Evolutionary conservation across 306 rosid genomes (phyloP).

Genomic region (Alnus rubra): DNA sequence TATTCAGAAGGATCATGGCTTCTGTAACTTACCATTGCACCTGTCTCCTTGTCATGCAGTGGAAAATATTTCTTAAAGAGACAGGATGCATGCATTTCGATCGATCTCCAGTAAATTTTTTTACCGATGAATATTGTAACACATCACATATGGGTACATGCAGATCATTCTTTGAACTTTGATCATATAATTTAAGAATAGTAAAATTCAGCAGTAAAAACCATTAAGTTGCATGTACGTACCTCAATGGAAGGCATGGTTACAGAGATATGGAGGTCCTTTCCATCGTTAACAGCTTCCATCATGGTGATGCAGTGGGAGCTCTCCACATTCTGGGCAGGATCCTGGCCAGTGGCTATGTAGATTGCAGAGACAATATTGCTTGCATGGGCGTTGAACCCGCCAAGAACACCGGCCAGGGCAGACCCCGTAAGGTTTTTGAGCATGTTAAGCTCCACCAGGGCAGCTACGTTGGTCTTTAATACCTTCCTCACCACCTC

Average conservation of each 20-base stretch:
- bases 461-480: conserved; percentile 69
- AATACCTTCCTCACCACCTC: conserved; percentile 78
- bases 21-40: too few relatives aligned
- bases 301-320: conserved; percentile 94
- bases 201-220: not conserved
- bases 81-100: too few relatives aligned
- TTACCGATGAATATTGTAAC: too few relatives aligned
- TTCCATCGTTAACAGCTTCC: conserved; percentile 76
- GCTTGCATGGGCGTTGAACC: conserved; percentile 94
- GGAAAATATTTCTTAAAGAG: too few relatives aligned
- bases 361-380: conserved; percentile 82
- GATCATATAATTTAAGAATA: too few relatives aligned
- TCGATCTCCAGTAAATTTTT: too few relatives aligned
- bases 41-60: too few relatives aligned
- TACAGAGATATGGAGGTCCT: conserved; percentile 86
- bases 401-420: conserved; percentile 92
- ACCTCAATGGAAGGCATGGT: conserved; percentile 97
- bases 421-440: conserved; percentile 92
- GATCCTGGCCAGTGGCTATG: conserved; percentile 98
- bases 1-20: too few relatives aligned
- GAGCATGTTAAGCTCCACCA: conserved; percentile 91
- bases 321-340: conserved; percentile 92
- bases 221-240: not conserved
- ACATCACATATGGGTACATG: too few relatives aligned
- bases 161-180: too few relatives aligned